phyloP scores from a whole-genome alignment of 2,329 filamentous ascomycete genomes.

The Penicillium hesseltinei region DNA sequence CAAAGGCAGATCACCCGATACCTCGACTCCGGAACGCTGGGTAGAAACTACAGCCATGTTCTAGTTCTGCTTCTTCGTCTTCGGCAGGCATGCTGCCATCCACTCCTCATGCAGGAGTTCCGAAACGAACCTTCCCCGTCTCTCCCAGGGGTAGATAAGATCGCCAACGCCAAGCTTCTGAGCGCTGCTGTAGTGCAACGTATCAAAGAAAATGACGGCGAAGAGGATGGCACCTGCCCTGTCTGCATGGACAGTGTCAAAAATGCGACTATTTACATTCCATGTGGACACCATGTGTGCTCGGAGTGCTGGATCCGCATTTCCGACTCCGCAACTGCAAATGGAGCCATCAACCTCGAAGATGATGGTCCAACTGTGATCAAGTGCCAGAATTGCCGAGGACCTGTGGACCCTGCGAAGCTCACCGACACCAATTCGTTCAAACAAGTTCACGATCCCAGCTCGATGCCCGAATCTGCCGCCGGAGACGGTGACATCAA shows the following conservation, averaged over 20 bases:
- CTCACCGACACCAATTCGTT: constrained; percentile 75
- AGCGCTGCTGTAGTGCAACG: constrained; percentile 61
- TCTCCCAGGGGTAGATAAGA: constrained; percentile 55
- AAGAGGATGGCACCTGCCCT: constrained; percentile 64
- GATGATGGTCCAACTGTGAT: constrained; percentile 53
- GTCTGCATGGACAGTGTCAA: constrained; percentile 75
- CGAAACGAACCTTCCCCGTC: constrained; percentile 50
- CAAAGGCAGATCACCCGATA: constrained; percentile 75
- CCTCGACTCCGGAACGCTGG: constrained; percentile 65
- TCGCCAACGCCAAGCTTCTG: constrained; percentile 63
- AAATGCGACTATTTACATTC: constrained; percentile 75
- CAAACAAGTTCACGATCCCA: constrained; percentile 67
- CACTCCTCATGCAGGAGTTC: constrained; percentile 67
- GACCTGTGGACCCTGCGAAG: constrained; percentile 62
- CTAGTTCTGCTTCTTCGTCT: constrained; percentile 75
- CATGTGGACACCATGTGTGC: constrained; percentile 80
- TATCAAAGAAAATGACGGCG: constrained; percentile 59
- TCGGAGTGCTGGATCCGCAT: constrained; percentile 71
- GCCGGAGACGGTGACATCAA: constrained; percentile 34
- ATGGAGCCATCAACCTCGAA: constrained; percentile 50
- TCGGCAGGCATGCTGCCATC: constrained; percentile 79
- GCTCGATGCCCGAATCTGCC: constrained; percentile 34
- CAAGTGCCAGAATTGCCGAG: constrained; percentile 76
- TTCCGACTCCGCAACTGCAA: constrained; percentile 51
- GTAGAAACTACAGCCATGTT: constrained; percentile 73